Percentiles rank a stretch among this genome's conserved stretches.
Evolutionary conservation across 108 stramenopile species (phyloP).

Genomic region (Stephanodiscus triporus): DNA sequence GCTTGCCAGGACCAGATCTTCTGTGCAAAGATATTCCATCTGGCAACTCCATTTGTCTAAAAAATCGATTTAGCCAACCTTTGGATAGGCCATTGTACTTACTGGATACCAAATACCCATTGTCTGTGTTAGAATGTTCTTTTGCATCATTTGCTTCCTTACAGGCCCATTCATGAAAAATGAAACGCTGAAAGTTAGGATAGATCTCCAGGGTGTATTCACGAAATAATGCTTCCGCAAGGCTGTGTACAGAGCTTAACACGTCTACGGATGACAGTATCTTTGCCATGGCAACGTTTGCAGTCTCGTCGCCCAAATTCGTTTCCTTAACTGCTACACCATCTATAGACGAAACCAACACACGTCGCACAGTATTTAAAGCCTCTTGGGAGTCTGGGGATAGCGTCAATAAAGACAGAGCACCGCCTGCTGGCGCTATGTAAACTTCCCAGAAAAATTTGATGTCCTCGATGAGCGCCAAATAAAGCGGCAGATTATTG

Average conservation of each 20-base stretch:
- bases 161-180: conserved; percentile 83
- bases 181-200: conserved; percentile 74
- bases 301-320: conserved; percentile 7
- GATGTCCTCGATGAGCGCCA: conserved; percentile 44
- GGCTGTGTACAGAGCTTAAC: conserved; percentile 34
- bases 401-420: conserved; percentile 28
- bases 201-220: conserved; percentile 65
- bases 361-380: conserved; percentile 28
- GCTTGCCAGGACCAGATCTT: conserved; percentile 35
- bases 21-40: conserved; percentile 74
- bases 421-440: conserved; percentile 52
- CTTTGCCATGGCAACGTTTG: conserved; percentile 16
- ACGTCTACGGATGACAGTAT: conserved; percentile 29
- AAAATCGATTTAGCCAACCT: conserved; percentile 64
- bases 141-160: conserved; percentile 48
- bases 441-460: conserved; percentile 72
- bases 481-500: conserved; percentile 17
- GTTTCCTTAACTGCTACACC: conserved; percentile 16
- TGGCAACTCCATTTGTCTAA: conserved; percentile 76
- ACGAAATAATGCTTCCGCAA: conserved; percentile 66
- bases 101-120: conserved; percentile 32
- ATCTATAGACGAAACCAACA: conserved; percentile 32
- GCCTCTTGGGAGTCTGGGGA: conserved; percentile 41
- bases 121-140: conserved; percentile 1
- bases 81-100: conserved; percentile 32